Evolutionary conservation across 257 asterid species (phyloP), one percentile per base, ranked within the genome.

Genomic region (Striga asiatica): DNA sequence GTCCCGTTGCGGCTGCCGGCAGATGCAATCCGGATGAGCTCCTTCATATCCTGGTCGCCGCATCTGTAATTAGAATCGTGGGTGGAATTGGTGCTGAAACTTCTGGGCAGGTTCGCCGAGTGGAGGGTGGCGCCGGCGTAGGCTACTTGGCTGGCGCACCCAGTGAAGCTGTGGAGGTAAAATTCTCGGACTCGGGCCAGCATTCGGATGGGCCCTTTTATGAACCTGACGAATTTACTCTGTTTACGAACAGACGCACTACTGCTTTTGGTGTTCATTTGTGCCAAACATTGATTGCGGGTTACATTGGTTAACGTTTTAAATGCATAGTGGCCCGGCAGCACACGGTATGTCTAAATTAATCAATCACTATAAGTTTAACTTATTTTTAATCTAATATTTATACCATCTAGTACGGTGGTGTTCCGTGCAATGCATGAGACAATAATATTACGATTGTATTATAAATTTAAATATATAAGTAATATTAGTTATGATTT

Each of bases 11-110:
- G n/a, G n/a, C n/a, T n/a, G 8, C 71, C 69, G 0, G 50, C 55
- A 5, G 94, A 76, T 54, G 87, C 76, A 22, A 64, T 18, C 70
- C 78, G 69, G 4, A 73, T 42, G 5, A 84, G 81, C 45, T 81
- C 85, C 46, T 67, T 56, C 39, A 66, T 28, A 16, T 76, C 91
- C 24, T 76, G 72, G 28, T 72, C 80, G n/a, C n/a, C n/a, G n/a
- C n/a, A n/a, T n/a, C n/a, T n/a, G n/a, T n/a, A n/a, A n/a, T n/a
- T n/a, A n/a, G n/a, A n/a, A n/a, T n/a, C n/a, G n/a, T n/a, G n/a
- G n/a, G n/a, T n/a, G 11, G 82, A 67, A 57, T 46, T 68, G 43
- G 19, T 49, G 13, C 75, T 77, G 69, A 71, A 71, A 50, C 77
- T 74, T 52, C 73, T 47, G 0, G 78, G 69, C 22, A 71, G 43